Evolutionary conservation across 2,329 filamentous ascomycete species (phyloP).

Genomic region (Colletotrichum karsti): DNA sequence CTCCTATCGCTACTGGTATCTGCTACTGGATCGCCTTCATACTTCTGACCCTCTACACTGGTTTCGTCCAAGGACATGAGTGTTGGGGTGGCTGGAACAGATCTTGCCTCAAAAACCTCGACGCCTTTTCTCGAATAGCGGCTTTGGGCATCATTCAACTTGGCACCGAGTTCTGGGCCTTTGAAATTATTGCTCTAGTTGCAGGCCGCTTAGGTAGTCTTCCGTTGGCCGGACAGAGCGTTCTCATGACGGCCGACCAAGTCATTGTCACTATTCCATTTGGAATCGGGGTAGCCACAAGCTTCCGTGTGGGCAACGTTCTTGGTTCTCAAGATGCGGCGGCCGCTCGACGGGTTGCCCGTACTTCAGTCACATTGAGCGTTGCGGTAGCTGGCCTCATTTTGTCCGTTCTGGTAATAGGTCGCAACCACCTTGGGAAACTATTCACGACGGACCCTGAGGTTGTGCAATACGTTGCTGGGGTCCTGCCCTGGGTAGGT

Average conservation of each 20-base stretch:
- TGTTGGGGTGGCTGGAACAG: background rate
- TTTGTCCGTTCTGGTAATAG: no score
- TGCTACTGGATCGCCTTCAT: background rate
- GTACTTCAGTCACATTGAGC: no score
- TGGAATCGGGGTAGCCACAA: background rate
- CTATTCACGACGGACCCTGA: background rate
- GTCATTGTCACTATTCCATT: background rate
- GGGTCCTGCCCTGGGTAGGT: background rate
- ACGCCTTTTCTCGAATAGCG: background rate
- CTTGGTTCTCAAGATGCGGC: no score
- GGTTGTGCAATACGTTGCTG: background rate
- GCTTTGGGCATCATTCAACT: background rate
- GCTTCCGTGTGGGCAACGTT: background rate
- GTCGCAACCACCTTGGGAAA: no score
- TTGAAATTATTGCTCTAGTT: background rate
- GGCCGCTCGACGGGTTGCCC: no score
- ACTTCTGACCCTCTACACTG: background rate
- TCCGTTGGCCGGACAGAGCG: background rate
- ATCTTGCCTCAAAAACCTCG: background rate
- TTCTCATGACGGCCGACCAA: background rate
- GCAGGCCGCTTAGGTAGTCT: background rate
- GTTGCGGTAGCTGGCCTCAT: no score
- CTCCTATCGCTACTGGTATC: background rate
- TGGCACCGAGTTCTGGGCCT: background rate
- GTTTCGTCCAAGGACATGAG: background rate